Evolutionary conservation across 2,329 filamentous ascomycete genomes (phyloP).

Genomic region (Calonectria pseudoturangicola): DNA sequence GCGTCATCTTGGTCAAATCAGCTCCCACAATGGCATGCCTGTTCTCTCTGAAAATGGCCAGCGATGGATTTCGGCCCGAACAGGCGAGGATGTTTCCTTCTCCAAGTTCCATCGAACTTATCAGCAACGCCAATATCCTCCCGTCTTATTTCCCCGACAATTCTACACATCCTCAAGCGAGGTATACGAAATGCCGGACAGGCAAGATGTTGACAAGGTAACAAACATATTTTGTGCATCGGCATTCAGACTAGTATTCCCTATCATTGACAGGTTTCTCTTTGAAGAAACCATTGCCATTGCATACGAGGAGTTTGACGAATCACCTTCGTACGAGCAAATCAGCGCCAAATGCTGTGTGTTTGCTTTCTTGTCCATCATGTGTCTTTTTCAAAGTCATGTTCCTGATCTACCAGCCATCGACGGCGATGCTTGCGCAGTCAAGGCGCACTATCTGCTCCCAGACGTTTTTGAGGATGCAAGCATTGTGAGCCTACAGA

Average conservation of each 20-base stretch:
- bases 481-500: constrained; percentile 66
- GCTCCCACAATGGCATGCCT: constrained; percentile 51
- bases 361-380: constrained; percentile 66
- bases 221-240: constrained; percentile 54
- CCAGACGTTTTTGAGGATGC: constrained; percentile 63
- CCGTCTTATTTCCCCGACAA: constrained; percentile 18
- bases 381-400: constrained; percentile 46
- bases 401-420: constrained; percentile 48
- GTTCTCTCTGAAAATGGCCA: constrained; percentile 48
- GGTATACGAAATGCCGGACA: constrained; percentile 44
- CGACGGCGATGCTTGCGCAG: constrained; percentile 63
- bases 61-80: constrained; percentile 46
- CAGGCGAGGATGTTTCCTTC: constrained; percentile 43
- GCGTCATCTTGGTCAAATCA: constrained; percentile 51
- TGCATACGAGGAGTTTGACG: constrained; percentile 62
- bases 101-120: constrained; percentile 22
- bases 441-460: constrained; percentile 64
- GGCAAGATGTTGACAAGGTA: constrained; percentile 54
- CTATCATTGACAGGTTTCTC: constrained; percentile 65
- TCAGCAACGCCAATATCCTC: constrained; percentile 19
- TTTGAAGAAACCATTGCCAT: constrained; percentile 65
- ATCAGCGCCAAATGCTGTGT: constrained; percentile 66
- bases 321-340: constrained; percentile 47
- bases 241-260: constrained; percentile 65
- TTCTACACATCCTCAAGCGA: constrained; percentile 26